Evolutionary conservation across 192 early-diverging fungal species (phyloP).

Genomic region (Chytriomyces sp.): DNA sequence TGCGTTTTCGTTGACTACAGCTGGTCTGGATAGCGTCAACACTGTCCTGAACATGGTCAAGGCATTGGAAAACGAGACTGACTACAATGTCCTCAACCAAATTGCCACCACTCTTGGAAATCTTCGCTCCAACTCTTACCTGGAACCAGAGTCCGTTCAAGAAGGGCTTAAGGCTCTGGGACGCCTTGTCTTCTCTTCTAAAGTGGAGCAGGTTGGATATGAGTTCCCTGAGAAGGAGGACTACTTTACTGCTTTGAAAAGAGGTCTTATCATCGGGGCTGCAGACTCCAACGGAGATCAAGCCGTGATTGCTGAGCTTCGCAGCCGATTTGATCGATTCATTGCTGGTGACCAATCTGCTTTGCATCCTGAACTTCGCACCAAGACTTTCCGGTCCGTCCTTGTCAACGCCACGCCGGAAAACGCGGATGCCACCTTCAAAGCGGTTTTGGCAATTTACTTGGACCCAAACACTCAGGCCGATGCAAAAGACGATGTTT

Average conservation of each 20-base stretch:
- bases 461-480: slow-evolving; percentile 36
- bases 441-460: slow-evolving; percentile 49
- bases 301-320: slow-evolving; percentile 31
- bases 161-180: slow-evolving; percentile 70
- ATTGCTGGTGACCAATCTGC: slow-evolving; percentile 65
- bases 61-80: slow-evolving; percentile 74
- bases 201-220: slow-evolving; percentile 78
- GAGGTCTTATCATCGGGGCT: slow-evolving; percentile 79
- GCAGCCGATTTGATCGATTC: slow-evolving; percentile 60
- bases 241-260: slow-evolving; percentile 73
- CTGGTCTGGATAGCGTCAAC: slow-evolving; percentile 77
- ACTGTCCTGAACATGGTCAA: slow-evolving; percentile 76
- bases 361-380: slow-evolving; percentile 67
- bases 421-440: slow-evolving; percentile 45
- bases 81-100: slow-evolving; percentile 75
- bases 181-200: slow-evolving; percentile 73
- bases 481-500: slow-evolving; percentile 41
- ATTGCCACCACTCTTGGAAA: slow-evolving; percentile 66
- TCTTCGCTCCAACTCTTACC: slow-evolving; percentile 70
- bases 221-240: slow-evolving; percentile 74
- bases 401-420: slow-evolving; percentile 45
- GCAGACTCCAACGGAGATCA: slow-evolving; percentile 68
- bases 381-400: slow-evolving; percentile 72
- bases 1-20: slow-evolving; percentile 75
- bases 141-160: slow-evolving; percentile 62